phyloP scores from a whole-genome alignment of 2,329 filamentous ascomycete species.

The Helotiales sp. region DNA sequence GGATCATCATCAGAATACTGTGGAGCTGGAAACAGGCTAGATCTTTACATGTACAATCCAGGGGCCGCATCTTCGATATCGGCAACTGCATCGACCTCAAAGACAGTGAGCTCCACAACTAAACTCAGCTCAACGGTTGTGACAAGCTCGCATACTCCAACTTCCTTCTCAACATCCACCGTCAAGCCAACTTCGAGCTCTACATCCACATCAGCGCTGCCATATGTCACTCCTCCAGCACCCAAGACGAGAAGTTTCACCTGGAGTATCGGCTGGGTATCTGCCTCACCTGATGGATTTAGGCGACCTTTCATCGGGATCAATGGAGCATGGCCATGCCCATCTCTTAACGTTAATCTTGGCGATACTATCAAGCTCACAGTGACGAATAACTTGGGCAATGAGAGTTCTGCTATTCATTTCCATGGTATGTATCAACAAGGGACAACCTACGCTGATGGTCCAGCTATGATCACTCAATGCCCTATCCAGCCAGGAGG shows the following conservation, averaged over 20 bases:
- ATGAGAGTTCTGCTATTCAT: constrained; percentile 52
- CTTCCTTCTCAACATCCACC: not conserved
- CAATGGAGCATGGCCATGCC: constrained; percentile 60
- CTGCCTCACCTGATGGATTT: constrained; percentile 40
- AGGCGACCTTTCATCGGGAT: constrained; percentile 53
- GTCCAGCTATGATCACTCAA: constrained; percentile 49
- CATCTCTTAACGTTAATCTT: constrained; percentile 48
- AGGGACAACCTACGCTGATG: constrained; percentile 56
- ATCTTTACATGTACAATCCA: not conserved
- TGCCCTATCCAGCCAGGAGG: constrained; percentile 30
- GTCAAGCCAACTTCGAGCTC: constrained; percentile 1
- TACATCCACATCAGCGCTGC: constrained; percentile 4
- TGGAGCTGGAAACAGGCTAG: not conserved
- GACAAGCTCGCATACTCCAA: not conserved
- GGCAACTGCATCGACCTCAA: not conserved
- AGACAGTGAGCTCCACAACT: not conserved
- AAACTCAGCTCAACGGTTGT: not conserved
- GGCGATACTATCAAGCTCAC: constrained; percentile 53
- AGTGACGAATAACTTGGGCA: constrained; percentile 49
- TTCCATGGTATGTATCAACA: constrained; percentile 61
- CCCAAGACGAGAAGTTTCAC: constrained; percentile 17
- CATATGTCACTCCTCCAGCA: constrained; percentile 4
- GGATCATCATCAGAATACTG: not conserved
- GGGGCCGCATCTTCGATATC: not conserved
- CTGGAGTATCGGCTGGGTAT: constrained; percentile 45